phyloP scores from a whole-genome alignment of 139 green algal species.

The Ettlia oleoabundans region DNA sequence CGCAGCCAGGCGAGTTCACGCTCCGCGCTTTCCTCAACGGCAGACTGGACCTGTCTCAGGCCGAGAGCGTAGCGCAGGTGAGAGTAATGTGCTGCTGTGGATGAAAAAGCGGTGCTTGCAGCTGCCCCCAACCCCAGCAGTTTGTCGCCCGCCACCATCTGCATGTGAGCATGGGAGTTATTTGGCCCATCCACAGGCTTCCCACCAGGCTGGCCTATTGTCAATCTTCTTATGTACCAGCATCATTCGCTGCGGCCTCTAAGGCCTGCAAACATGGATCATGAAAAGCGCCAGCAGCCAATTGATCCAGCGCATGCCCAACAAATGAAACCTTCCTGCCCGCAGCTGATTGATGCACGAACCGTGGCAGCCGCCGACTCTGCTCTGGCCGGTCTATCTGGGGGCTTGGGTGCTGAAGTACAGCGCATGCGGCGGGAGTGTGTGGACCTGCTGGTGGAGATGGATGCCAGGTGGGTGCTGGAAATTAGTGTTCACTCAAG shows the following conservation, averaged over 20 bases:
- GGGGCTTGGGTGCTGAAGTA: constrained; percentile 69
- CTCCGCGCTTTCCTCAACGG: constrained; percentile 97
- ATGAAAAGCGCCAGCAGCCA: too few species aligned
- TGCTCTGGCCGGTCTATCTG: constrained; percentile 83
- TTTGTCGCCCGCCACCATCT: too few species aligned
- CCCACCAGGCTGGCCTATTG: too few species aligned
- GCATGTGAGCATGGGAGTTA: too few species aligned
- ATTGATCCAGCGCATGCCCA: background rate
- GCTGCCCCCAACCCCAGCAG: too few species aligned
- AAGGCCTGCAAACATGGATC: too few species aligned
- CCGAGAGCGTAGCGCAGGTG: constrained; percentile 83
- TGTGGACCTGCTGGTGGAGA: constrained; percentile 85
- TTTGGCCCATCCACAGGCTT: too few species aligned
- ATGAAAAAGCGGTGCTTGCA: too few species aligned
- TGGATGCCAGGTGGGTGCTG: constrained; percentile 71
- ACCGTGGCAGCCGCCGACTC: constrained; percentile 87
- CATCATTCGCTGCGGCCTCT: too few species aligned
- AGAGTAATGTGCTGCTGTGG: background rate
- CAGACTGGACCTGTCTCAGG: constrained; percentile 89
- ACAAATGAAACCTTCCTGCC: background rate
- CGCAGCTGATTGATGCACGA: constrained; percentile 75
- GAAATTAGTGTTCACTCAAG: too few species aligned
- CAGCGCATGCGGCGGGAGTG: constrained; percentile 56
- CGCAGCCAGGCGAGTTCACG: constrained; percentile 94
- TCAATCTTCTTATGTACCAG: too few species aligned